Conservation (phyloP, 306 rosid genomes). For the Pyrus bretschneideri region DNA sequence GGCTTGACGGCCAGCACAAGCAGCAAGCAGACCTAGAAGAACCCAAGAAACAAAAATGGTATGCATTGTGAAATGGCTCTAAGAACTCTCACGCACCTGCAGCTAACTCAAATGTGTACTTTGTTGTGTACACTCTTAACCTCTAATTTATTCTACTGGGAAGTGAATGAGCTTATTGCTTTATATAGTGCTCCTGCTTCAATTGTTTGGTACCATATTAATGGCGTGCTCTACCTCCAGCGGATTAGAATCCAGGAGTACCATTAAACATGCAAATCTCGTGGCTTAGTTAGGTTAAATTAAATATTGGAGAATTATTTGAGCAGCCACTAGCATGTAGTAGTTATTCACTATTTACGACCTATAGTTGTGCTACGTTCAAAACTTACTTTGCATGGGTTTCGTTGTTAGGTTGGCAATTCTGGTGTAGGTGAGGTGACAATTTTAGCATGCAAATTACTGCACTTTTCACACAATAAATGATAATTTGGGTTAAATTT, state of each 20-base stretch:
- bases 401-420: background rate
- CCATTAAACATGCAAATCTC: background rate
- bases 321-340: background rate
- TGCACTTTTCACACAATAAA: background rate
- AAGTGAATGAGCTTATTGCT: slow-evolving; percentile 1
- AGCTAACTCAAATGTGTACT: background rate
- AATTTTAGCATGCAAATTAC: background rate
- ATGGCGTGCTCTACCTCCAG: slow-evolving; percentile 4
- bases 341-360: background rate
- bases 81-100: background rate
- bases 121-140: background rate
- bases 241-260: background rate
- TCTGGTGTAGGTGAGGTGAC: background rate
- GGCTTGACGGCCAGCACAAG: slow-evolving; percentile 18
- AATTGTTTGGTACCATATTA: slow-evolving; percentile 8
- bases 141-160: background rate
- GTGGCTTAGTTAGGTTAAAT: background rate
- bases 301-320: background rate
- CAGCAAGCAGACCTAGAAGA: slow-evolving; percentile 9
- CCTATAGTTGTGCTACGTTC: background rate
- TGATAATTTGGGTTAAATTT: background rate
- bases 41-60: slow-evolving; percentile 11
- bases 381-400: background rate
- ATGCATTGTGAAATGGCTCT: slow-evolving; percentile 28
- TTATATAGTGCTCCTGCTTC: slow-evolving; percentile 17